phyloP scores from a whole-genome alignment of 805 yeast species.

The Brettanomyces naardenensis region DNA sequence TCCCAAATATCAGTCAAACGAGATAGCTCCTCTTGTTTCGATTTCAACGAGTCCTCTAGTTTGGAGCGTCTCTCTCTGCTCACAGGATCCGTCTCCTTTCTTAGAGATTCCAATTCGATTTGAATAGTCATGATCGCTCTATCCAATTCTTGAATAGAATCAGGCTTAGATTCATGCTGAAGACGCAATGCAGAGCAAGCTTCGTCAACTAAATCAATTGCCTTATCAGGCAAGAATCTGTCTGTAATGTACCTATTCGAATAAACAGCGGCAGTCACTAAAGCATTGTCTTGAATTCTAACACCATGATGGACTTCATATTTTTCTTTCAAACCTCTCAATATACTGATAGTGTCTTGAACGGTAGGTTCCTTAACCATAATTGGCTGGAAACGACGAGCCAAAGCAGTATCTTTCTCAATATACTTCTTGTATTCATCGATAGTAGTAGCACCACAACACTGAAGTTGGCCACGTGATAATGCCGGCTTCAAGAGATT shows the following conservation, averaged over 20 bases:
- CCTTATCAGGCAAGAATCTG: slow-evolving; percentile 89
- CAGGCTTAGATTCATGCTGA: slow-evolving; percentile 97
- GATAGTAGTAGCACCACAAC: slow-evolving; percentile 94
- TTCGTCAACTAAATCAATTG: slow-evolving; percentile 93
- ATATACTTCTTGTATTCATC: slow-evolving; percentile 90
- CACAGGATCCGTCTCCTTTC: slow-evolving; percentile 84
- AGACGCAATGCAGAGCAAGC: slow-evolving; percentile 92
- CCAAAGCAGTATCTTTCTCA: slow-evolving; percentile 93
- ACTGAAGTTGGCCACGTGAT: slow-evolving; percentile 86
- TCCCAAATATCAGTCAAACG: slow-evolving; percentile 85
- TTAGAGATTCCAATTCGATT: slow-evolving; percentile 87
- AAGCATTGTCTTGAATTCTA: slow-evolving; percentile 82
- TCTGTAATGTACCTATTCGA: slow-evolving; percentile 89
- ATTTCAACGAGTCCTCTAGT: slow-evolving; percentile 57
- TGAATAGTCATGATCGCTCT: slow-evolving; percentile 88
- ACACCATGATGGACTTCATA: slow-evolving; percentile 99
- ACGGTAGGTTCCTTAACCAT: slow-evolving; percentile 82
- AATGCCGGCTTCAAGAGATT: slow-evolving; percentile 88
- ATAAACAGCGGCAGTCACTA: slow-evolving; percentile 88
- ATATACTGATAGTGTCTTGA: slow-evolving; percentile 81
- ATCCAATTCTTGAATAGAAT: slow-evolving; percentile 82
- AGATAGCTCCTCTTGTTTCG: slow-evolving; percentile 55
- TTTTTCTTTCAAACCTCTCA: slow-evolving; percentile 88
- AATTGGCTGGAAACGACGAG: slow-evolving; percentile 90
- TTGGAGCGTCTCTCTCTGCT: slow-evolving; percentile 73